phyloP scores from a whole-genome alignment of 2,329 filamentous ascomycete genomes.

The Fusarium newnesense region DNA sequence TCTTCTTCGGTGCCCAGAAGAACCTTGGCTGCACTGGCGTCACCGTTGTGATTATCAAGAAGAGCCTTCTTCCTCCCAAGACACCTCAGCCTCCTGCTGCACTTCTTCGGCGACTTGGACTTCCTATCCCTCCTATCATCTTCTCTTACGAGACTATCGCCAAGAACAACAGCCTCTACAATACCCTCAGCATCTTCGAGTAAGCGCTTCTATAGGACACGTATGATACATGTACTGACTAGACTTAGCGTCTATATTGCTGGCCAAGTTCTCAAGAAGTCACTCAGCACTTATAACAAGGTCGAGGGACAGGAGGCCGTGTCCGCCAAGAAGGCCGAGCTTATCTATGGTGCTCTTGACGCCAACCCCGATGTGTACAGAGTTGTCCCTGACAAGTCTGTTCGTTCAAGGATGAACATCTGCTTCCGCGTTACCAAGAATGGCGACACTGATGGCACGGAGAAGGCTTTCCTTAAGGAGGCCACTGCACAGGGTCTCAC shows the following conservation, averaged over 20 bases:
- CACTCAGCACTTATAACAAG: slow-evolving; percentile 74
- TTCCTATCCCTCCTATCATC: slow-evolving; percentile 83
- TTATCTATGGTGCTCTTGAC: slow-evolving; percentile 84
- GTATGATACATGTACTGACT: slow-evolving; percentile 8
- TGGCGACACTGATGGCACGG: slow-evolving; percentile 72
- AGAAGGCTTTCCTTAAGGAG: slow-evolving; percentile 83
- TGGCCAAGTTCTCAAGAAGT: slow-evolving; percentile 84
- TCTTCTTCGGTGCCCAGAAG: slow-evolving; percentile 96
- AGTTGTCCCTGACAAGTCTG: slow-evolving; percentile 78
- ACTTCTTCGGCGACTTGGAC: slow-evolving; percentile 76
- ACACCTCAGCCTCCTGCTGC: slow-evolving; percentile 72
- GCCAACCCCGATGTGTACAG: slow-evolving; percentile 77
- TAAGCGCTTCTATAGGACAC: slow-evolving; percentile 48
- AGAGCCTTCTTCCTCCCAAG: slow-evolving; percentile 77
- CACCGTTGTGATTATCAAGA: slow-evolving; percentile 86
- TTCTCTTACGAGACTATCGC: slow-evolving; percentile 85
- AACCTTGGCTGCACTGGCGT: slow-evolving; percentile 89
- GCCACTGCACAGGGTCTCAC: slow-evolving; percentile 75
- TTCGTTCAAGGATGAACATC: slow-evolving; percentile 91
- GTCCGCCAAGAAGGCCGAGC: slow-evolving; percentile 76
- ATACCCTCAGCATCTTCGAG: slow-evolving; percentile 94
- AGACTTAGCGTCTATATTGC: slow-evolving; percentile 79
- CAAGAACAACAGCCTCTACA: slow-evolving; percentile 96
- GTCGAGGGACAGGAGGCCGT: slow-evolving; percentile 81
- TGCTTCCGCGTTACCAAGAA: slow-evolving; percentile 80